phyloP scores from a whole-genome alignment of 495 filamentous ascomycete genomes.

The Trichoderma virens region DNA sequence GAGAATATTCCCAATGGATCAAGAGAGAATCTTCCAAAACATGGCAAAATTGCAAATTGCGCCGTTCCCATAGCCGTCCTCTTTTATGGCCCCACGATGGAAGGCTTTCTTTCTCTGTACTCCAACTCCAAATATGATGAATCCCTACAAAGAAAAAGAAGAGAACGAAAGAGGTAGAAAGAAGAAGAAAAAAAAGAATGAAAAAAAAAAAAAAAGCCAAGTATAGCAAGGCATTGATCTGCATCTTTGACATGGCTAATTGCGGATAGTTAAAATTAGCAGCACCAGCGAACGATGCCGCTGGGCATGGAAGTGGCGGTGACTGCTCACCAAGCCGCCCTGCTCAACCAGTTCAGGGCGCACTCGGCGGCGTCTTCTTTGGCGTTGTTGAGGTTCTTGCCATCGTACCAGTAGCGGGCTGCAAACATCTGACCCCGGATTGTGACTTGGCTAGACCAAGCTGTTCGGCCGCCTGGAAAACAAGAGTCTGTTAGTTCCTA shows the following conservation, averaged over 20 bases:
- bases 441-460: conserved; percentile 72
- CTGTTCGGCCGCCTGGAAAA: conserved; percentile 70
- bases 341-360: conserved; percentile 46
- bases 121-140: not conserved
- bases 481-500: conserved; percentile 2
- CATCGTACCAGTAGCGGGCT: conserved; percentile 89
- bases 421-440: conserved; percentile 46
- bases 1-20: not conserved
- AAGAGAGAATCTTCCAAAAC: not conserved
- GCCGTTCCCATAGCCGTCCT: not conserved
- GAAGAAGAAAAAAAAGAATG: not conserved
- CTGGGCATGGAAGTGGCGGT: not conserved
- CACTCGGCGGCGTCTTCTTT: conserved; percentile 84
- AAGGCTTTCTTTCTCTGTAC: not conserved
- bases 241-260: not conserved
- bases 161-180: no score
- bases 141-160: not conserved
- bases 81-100: not conserved
- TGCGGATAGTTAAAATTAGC: not conserved
- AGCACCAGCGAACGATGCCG: not conserved
- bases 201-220: not conserved
- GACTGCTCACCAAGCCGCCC: not conserved
- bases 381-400: conserved; percentile 75
- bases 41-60: not conserved
- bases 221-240: not conserved